phyloP scores from a whole-genome alignment of 1,284 basidiomycete genomes.

The Tylopilus orsonianus region DNA sequence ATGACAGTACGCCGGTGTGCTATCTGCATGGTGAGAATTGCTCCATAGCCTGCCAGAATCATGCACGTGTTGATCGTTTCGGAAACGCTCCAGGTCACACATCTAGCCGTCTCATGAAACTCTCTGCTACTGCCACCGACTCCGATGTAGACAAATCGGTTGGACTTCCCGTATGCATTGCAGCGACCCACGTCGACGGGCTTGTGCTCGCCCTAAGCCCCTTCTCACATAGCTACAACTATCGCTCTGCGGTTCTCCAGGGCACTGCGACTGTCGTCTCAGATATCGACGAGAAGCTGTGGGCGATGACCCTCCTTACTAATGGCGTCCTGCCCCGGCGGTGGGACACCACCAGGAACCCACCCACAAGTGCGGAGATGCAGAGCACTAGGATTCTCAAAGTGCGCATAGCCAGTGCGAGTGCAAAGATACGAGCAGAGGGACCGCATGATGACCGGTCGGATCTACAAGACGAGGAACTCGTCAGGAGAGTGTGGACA shows the following conservation, averaged over 20 bases:
- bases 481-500: constrained; percentile 25
- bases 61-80: neutral
- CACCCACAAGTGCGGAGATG: constrained; percentile 25
- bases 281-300: constrained; percentile 24
- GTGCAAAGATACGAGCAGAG: constrained; percentile 26
- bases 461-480: constrained; percentile 16
- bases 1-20: constrained; percentile 14
- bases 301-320: constrained; percentile 26
- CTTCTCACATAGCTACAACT: constrained; percentile 31
- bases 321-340: constrained; percentile 24
- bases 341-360: constrained; percentile 26
- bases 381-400: constrained; percentile 28
- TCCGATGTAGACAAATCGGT: neutral
- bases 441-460: constrained; percentile 25
- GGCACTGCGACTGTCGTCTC: constrained; percentile 18
- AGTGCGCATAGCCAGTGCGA: constrained; percentile 23
- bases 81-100: constrained; percentile 12
- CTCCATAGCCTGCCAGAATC: too few species aligned
- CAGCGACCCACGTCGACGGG: constrained; percentile 29
- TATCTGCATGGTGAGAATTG: constrained; percentile 26
- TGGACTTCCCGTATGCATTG: constrained; percentile 21
- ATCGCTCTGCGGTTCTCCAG: constrained; percentile 28
- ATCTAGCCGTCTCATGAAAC: constrained; percentile 32
- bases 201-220: constrained; percentile 25
- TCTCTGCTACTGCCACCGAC: constrained; percentile 5